phyloP scores from a whole-genome alignment of 2,329 filamentous ascomycete species.

The Scolecobasidium constrictum region DNA sequence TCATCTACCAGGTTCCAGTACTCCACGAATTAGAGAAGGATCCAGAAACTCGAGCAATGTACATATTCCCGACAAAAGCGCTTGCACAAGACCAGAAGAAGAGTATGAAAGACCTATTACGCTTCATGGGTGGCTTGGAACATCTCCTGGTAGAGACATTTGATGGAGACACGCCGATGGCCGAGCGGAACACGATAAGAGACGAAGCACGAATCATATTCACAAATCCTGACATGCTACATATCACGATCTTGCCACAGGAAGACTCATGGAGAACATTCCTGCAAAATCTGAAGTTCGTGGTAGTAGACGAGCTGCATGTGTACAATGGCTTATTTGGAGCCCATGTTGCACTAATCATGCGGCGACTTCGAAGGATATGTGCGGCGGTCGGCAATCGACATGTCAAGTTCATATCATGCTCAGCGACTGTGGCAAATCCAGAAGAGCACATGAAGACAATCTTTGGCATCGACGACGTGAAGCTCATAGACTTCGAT shows the following conservation, averaged over 20 bases:
- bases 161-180: slow-evolving; percentile 86
- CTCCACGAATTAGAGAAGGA: slow-evolving; percentile 77
- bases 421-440: slow-evolving; percentile 92
- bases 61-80: slow-evolving; percentile 96
- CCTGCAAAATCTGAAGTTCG: slow-evolving; percentile 77
- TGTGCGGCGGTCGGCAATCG: slow-evolving; percentile 85
- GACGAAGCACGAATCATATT: slow-evolving; percentile 90
- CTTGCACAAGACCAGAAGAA: slow-evolving; percentile 87
- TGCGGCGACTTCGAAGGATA: slow-evolving; percentile 76
- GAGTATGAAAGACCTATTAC: slow-evolving; percentile 74
- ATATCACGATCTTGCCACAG: slow-evolving; percentile 85
- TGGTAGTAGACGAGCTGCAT: slow-evolving; percentile 78
- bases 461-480: slow-evolving; percentile 80
- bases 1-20: slow-evolving; percentile 96
- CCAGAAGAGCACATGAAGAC: slow-evolving; percentile 84
- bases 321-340: slow-evolving; percentile 95
- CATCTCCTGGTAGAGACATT: slow-evolving; percentile 80
- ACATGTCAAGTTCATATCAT: slow-evolving; percentile 81
- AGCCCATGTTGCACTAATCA: slow-evolving; percentile 87
- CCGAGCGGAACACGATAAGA: slow-evolving; percentile 64
- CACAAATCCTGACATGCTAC: slow-evolving; percentile 96
- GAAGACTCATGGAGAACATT: slow-evolving; percentile 84
- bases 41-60: slow-evolving; percentile 71
- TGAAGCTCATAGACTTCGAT: slow-evolving; percentile 77
- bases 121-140: slow-evolving; percentile 68